A percentile compares a stretch with the other conserved stretches of the same genome.
Conservation (phyloP, 2,329 filamentous ascomycete genomes). For the Aspergillus unguis region DNA sequence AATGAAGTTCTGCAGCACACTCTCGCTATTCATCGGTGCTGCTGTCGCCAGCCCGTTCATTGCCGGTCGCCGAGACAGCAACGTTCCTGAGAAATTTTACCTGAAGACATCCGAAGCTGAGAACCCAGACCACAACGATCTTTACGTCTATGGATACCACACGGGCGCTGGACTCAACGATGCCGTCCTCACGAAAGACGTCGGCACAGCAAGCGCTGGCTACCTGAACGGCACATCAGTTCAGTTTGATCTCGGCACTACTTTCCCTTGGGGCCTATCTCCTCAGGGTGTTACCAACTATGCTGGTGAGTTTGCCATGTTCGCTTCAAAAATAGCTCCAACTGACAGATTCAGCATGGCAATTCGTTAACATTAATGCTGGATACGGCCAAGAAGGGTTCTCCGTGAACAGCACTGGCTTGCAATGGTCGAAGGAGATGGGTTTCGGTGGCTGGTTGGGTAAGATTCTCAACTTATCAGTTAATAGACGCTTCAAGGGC, state of each 20-base stretch:
- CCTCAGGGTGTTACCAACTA: slow-evolving; percentile 29
- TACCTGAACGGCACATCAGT: slow-evolving; percentile 35
- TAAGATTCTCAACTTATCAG: slow-evolving; percentile 21
- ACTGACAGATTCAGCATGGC: slow-evolving; percentile 30
- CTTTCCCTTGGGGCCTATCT: slow-evolving; percentile 33
- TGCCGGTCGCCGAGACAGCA: slow-evolving; percentile 16
- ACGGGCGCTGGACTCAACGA: slow-evolving; percentile 41
- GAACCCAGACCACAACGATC: slow-evolving; percentile 30
- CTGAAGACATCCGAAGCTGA: slow-evolving; percentile 33
- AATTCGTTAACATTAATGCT: slow-evolving; percentile 34
- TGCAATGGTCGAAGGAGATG: slow-evolving; percentile 28
- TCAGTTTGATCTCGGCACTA: slow-evolving; percentile 28
- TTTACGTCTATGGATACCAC: slow-evolving; percentile 39
- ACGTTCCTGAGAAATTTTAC: slow-evolving; percentile 26
- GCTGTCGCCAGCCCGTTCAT: slow-evolving; percentile 26
- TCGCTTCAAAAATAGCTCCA: background rate
- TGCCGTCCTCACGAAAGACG: slow-evolving; percentile 31
- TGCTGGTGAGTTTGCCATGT: slow-evolving; percentile 28
- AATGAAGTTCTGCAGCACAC: slow-evolving; percentile 29
- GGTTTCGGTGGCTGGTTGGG: slow-evolving; percentile 41
- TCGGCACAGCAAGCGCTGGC: slow-evolving; percentile 22
- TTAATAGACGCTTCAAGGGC: no score
- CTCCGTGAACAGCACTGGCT: slow-evolving; percentile 23
- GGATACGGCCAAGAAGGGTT: slow-evolving; percentile 32
- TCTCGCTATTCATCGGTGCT: slow-evolving; percentile 29